Evolutionary conservation across 345 rosid genomes (phyloP).

Genomic region (Ceriops decandra): DNA sequence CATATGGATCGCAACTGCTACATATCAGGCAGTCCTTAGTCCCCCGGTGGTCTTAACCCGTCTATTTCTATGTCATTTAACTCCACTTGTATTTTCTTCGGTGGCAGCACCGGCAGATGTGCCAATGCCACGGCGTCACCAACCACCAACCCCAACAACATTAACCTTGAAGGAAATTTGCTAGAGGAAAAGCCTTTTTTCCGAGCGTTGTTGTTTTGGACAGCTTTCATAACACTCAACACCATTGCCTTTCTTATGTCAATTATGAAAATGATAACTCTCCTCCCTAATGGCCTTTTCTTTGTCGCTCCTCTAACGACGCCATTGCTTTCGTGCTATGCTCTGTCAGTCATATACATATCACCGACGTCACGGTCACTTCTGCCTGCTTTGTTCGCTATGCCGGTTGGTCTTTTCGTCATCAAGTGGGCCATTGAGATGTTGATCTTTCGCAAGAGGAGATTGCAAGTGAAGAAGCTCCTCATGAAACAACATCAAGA

Average conservation of each 20-base stretch:
- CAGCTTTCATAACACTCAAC: neutral
- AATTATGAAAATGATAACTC: neutral
- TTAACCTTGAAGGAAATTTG: rapidly evolving
- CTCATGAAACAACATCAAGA: neutral
- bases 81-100: neutral
- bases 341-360: neutral
- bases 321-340: neutral
- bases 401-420: neutral
- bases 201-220: rapidly evolving
- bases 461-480: neutral
- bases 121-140: neutral
- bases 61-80: neutral
- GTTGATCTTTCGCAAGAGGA: neutral
- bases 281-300: constrained; percentile 21
- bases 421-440: neutral
- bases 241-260: constrained; percentile 2
- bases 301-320: neutral
- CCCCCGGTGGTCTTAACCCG: neutral
- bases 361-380: too few relatives aligned
- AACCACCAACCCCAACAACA: neutral
- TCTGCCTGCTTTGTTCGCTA: neutral
- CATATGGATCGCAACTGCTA: constrained; percentile 31
- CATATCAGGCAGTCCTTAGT: constrained; percentile 1
- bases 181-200: rapidly evolving
- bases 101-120: rapidly evolving